phyloP scores from a whole-genome alignment of 148 eudicot genomes.

The Fallopia convolvulus region DNA sequence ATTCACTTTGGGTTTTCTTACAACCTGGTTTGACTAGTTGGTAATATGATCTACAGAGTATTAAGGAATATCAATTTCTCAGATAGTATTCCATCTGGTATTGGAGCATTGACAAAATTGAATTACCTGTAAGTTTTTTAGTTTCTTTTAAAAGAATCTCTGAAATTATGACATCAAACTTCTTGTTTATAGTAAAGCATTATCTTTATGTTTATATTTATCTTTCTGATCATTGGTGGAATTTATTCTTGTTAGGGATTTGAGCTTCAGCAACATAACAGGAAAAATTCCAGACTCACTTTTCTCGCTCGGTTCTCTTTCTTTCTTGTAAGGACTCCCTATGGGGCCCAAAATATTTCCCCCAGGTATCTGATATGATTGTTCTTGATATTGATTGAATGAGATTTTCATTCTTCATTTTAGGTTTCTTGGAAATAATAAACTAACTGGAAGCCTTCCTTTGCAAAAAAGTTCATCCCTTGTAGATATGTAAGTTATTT shows the following conservation, averaged over 20 bases:
- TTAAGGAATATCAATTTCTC: slow-evolving; percentile 66
- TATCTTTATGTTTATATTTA: neutral
- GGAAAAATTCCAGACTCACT: slow-evolving; percentile 44
- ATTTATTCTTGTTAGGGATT: slow-evolving; percentile 49
- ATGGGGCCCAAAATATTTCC: neutral
- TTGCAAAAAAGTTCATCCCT: slow-evolving; percentile 40
- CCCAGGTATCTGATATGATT: neutral
- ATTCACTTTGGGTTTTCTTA: neutral
- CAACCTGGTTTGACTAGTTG: neutral
- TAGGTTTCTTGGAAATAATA: slow-evolving; percentile 84
- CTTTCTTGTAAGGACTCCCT: slow-evolving; percentile 40
- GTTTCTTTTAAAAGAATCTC: neutral
- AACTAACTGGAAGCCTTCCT: slow-evolving; percentile 55
- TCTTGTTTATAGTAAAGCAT: neutral
- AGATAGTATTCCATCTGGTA: slow-evolving; percentile 50
- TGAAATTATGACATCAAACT: neutral
- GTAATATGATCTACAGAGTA: slow-evolving; percentile 28
- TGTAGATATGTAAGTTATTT: slow-evolving; percentile 49
- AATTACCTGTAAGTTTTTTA: slow-evolving; percentile 46
- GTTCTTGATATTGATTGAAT: neutral
- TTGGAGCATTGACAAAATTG: slow-evolving; percentile 42
- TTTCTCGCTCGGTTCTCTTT: slow-evolving; percentile 42
- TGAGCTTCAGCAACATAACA: slow-evolving; percentile 72
- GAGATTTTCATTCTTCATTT: slow-evolving; percentile 6
- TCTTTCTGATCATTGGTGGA: neutral